Base-by-base conservation (phyloP, 768 basidiomycete genomes). In the Rhodotorula taiwanensis region DNA sequence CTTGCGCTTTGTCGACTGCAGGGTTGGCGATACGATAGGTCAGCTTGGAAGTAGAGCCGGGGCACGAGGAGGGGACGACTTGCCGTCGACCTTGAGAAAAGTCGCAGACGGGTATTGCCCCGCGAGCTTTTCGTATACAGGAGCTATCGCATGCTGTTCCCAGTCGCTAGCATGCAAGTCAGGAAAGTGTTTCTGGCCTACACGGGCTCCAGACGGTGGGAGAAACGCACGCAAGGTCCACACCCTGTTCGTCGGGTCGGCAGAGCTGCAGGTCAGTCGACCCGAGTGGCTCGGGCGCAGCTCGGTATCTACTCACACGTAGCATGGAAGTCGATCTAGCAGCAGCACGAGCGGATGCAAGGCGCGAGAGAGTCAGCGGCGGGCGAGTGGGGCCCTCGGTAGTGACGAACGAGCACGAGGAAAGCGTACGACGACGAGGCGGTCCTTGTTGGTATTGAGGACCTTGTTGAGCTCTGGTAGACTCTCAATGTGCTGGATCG, bases 71-170 rank as follows among this genome's bases (percentile, higher is more conserved):
- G 36, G 36, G 10, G 10, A 39, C n/a, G 36, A 39, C 36, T 10
- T 16, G 16, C 36, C 36, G 60, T 77, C 77, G 48, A 77, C 76
- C 71, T 78, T 77, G 64, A 71, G 71, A 58, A 78, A 77, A 36
- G 71, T 72, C 23, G 47, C 55, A 75, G 66, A 25, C 64, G 69
- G 64, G 72, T 67, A 74, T 55, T 73, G 65, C 16, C 57, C 51
- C n/a, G 75, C 71, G 34, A 76, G 58, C 69, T 76, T 74, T 57
- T 71, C 73, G 58, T 75, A 78, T 49, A 71, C 71, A 16, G 78
- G 78, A 2, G 75, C 72, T 66, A 78, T 77, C 13, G 69, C 69
- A 10, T 66, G 49, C 57, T 60, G 50, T 25, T 0, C 41, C n/a
- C 0, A 15, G 10, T n/a, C n/a, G n/a, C n/a, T n/a, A 33, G 23